Percentiles rank a stretch among this genome's conserved stretches.
phyloP scores from a whole-genome alignment of 2,329 filamentous ascomycete species.

The Neospermospora avenae region DNA sequence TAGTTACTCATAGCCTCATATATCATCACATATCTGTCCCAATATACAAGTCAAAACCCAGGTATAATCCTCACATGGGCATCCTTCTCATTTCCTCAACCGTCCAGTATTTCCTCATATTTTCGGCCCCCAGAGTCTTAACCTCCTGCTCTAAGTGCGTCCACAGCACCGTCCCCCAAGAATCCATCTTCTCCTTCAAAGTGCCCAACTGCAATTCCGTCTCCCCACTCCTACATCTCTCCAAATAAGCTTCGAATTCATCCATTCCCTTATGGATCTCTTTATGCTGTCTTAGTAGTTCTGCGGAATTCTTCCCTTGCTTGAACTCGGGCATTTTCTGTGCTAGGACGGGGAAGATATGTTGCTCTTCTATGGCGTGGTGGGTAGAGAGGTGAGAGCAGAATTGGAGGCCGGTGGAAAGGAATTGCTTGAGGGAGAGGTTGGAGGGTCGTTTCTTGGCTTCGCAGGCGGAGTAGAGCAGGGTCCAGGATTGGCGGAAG shows the following conservation, averaged over 20 bases:
- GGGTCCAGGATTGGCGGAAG: slow-evolving; percentile 72
- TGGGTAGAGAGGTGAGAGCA: slow-evolving; percentile 68
- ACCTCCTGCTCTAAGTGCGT: slow-evolving; percentile 84
- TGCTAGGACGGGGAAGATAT: slow-evolving; percentile 77
- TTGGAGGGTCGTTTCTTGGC: slow-evolving; percentile 55
- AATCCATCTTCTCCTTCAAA: slow-evolving; percentile 70
- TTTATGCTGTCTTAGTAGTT: slow-evolving; percentile 71
- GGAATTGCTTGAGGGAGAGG: slow-evolving; percentile 67
- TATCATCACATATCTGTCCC: background rate
- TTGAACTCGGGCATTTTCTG: slow-evolving; percentile 76
- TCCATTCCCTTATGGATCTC: slow-evolving; percentile 77
- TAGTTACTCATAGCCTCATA: no score
- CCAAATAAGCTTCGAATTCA: slow-evolving; percentile 62
- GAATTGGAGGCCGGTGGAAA: slow-evolving; percentile 67
- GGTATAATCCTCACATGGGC: slow-evolving; percentile 52
- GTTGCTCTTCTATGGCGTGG: slow-evolving; percentile 78
- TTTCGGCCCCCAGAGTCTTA: slow-evolving; percentile 71
- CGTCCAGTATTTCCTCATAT: slow-evolving; percentile 83
- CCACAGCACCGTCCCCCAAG: slow-evolving; percentile 77
- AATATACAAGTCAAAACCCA: background rate
- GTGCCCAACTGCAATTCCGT: slow-evolving; percentile 52
- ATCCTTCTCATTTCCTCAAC: slow-evolving; percentile 69
- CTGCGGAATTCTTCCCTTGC: slow-evolving; percentile 46
- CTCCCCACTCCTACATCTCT: slow-evolving; percentile 60
- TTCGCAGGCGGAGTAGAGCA: slow-evolving; percentile 64